phyloP scores from a whole-genome alignment of 768 basidiomycete species.

The Leccinum ochraceum region DNA sequence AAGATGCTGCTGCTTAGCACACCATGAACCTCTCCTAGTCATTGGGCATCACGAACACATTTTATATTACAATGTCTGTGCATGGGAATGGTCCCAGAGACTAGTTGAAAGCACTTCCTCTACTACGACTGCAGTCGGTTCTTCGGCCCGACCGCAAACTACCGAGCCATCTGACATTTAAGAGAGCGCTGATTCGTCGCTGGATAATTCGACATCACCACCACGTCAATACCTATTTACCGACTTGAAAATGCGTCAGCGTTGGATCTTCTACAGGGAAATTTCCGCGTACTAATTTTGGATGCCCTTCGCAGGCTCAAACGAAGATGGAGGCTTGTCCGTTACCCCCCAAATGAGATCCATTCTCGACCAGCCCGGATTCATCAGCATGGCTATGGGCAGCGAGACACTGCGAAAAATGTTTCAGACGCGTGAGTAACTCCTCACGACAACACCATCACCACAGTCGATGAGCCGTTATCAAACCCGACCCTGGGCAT shows the following conservation, averaged over 20 bases:
- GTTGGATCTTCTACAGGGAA: conserved; percentile 4
- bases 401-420: conserved; percentile 30
- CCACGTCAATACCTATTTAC: background rate
- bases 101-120: background rate
- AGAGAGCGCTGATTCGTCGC: background rate
- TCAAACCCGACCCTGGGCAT: background rate
- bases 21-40: background rate
- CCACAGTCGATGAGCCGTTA: background rate
- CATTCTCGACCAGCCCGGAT: conserved; percentile 29
- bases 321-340: conserved; percentile 24
- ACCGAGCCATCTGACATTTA: background rate
- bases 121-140: background rate
- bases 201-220: background rate
- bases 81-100: background rate
- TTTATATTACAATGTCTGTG: background rate
- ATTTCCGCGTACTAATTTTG: background rate
- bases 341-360: conserved; percentile 29
- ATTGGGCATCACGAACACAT: background rate
- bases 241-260: conserved; percentile 11
- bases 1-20: background rate
- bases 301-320: conserved; percentile 8
- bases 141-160: background rate
- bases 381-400: conserved; percentile 27
- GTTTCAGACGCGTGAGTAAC: conserved; percentile 30
- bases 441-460: background rate